These are phyloP conservation scores for Colletotrichum euphorbiae DNA, from an alignment of 2,329 filamentous ascomycete genomes.

Conservation along the genomic window DNA sequence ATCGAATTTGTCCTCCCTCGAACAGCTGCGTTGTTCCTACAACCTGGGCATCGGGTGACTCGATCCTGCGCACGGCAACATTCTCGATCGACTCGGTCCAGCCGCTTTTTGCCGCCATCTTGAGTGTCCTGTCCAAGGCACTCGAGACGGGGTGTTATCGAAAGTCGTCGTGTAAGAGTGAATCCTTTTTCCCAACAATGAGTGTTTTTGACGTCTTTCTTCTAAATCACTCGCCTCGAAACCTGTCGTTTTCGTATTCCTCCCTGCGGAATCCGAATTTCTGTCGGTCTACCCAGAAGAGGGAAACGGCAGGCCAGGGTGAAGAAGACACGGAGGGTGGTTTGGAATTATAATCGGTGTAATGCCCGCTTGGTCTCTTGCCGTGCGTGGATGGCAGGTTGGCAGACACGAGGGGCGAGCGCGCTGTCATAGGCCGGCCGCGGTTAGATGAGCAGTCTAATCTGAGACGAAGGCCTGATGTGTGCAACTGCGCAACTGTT, in stretches of 20 bases:
- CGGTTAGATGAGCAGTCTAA: conserved; percentile 37
- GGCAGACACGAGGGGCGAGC: conserved; percentile 31
- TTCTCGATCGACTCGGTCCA: conserved; percentile 42
- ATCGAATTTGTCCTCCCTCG: conserved; percentile 41
- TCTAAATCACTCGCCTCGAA: conserved; percentile 7
- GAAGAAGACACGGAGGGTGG: neutral
- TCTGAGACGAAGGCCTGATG: conserved; percentile 39
- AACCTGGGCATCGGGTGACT: conserved; percentile 42
- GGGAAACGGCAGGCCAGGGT: too few relatives aligned
- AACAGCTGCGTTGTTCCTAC: conserved; percentile 44
- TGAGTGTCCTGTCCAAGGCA: conserved; percentile 20
- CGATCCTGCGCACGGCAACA: conserved; percentile 39
- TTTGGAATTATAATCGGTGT: conserved; percentile 34
- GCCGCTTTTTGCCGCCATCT: conserved; percentile 38
- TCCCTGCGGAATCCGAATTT: conserved; percentile 30
- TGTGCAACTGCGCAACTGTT: conserved; percentile 39
- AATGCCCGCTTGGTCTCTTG: conserved; percentile 6
- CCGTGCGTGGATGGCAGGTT: conserved; percentile 29
- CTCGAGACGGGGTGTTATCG: conserved; percentile 3
- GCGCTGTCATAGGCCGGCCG: conserved; percentile 36
- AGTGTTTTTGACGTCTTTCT: neutral
- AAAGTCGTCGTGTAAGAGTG: conserved; percentile 10
- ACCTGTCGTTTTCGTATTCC: conserved; percentile 30
- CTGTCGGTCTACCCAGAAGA: conserved; percentile 18
- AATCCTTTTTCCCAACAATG: neutral